A percentile compares a stretch with the other conserved stretches of the same genome.
These are phyloP conservation scores for Sporothrix phasma DNA, from an alignment of 2,329 filamentous ascomycete species.

Conservation along the genomic window DNA sequence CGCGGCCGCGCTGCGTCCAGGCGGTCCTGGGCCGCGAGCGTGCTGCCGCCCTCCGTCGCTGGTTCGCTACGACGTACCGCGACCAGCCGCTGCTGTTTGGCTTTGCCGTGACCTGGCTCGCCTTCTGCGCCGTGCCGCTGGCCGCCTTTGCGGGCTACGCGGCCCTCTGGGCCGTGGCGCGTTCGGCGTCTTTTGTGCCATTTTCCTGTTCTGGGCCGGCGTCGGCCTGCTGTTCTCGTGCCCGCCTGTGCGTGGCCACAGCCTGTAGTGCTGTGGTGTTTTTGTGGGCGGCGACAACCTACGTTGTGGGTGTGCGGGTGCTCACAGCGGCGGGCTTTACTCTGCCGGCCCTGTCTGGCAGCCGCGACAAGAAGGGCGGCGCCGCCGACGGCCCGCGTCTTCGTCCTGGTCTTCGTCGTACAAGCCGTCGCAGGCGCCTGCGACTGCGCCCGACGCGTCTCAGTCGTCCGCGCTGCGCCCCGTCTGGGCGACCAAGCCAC, in stretches of 20 bases:
- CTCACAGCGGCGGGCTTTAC: conserved; percentile 8
- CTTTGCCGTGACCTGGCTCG: conserved; percentile 9
- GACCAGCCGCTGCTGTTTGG: conserved; percentile 13
- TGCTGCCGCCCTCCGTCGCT: not conserved
- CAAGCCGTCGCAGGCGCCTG: not conserved
- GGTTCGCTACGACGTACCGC: conserved; percentile 3
- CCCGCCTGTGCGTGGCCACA: conserved; percentile 16
- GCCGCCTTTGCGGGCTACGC: conserved; percentile 13
- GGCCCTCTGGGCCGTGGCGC: conserved; percentile 13
- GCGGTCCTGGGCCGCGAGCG: conserved; percentile 8
- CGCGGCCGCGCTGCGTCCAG: not conserved
- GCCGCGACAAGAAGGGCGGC: not conserved
- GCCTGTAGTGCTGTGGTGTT: conserved; percentile 10
- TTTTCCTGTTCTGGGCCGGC: conserved; percentile 18
- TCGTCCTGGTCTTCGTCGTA: not conserved
- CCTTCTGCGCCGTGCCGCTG: conserved; percentile 11
- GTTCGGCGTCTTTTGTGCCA: conserved; percentile 15
- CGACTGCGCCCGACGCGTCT: not conserved
- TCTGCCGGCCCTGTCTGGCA: not conserved
- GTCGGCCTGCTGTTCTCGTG: conserved; percentile 17
- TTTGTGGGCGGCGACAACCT: conserved; percentile 13
- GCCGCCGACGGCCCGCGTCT: not conserved
- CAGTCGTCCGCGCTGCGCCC: not conserved
- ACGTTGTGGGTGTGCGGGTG: conserved; percentile 4
- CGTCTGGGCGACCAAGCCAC: not conserved